A percentile compares a stretch with the other conserved stretches of the same genome.
These are phyloP conservation scores for Benincasa hispida DNA, from an alignment of 306 rosid species.

Conservation along the genomic window DNA sequence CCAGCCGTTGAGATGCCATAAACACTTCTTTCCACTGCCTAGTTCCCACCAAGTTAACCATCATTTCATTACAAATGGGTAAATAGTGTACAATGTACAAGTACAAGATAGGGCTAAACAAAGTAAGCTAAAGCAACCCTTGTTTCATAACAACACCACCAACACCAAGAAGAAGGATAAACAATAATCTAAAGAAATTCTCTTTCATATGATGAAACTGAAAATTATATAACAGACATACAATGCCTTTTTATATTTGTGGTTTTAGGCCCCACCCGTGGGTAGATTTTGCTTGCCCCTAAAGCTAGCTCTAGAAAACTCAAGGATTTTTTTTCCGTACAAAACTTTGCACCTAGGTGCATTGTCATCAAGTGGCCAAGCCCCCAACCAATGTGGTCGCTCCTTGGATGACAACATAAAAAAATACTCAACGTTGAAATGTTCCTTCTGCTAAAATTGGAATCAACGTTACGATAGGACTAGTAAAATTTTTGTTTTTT, in stretches of 20 bases:
- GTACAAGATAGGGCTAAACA: not conserved
- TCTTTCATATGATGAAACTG: not conserved
- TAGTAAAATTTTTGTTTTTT: not conserved
- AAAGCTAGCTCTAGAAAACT: not conserved
- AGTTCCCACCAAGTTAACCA: not conserved
- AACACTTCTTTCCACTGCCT: not conserved
- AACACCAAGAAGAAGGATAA: not conserved
- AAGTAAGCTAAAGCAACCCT: not conserved
- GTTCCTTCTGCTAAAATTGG: not conserved
- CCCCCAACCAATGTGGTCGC: not conserved
- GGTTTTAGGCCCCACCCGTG: not conserved
- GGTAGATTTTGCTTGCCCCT: not conserved
- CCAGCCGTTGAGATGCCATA: not conserved
- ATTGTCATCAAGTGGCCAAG: not conserved
- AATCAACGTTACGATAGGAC: not conserved
- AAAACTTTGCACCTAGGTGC: not conserved
- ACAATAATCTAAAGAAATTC: not conserved
- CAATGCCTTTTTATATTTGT: not conserved
- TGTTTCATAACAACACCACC: not conserved
- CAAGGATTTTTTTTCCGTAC: not conserved
- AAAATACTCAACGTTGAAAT: not conserved
- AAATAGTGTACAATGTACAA: not conserved
- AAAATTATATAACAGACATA: not conserved
- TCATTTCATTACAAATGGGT: not conserved
- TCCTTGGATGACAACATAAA: not conserved